phyloP scores from a whole-genome alignment of 805 yeast genomes.

The Cyberlindnera euphorbiae region DNA sequence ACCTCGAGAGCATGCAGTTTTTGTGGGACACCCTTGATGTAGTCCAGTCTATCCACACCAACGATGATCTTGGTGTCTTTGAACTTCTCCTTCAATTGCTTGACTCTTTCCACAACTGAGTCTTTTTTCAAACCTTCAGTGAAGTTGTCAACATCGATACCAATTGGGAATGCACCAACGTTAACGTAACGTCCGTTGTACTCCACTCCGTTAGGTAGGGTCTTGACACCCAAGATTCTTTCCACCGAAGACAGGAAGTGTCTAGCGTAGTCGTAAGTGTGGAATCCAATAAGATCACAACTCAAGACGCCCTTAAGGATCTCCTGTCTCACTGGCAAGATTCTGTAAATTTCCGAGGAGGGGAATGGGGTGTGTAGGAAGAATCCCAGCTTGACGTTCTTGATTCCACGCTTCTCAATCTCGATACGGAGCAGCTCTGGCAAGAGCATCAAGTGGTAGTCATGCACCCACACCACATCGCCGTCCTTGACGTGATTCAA shows the following conservation, averaged over 20 bases:
- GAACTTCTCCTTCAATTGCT: slow-evolving; percentile 59
- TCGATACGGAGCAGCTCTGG: slow-evolving; percentile 80
- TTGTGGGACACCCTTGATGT: slow-evolving; percentile 97
- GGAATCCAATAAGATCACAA: slow-evolving; percentile 95
- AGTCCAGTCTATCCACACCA: slow-evolving; percentile 95
- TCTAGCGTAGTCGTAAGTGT: slow-evolving; percentile 97
- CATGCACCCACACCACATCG: slow-evolving; percentile 97
- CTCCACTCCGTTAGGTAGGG: slow-evolving; percentile 87
- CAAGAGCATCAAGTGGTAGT: slow-evolving; percentile 91
- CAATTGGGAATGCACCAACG: slow-evolving; percentile 98
- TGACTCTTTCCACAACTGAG: slow-evolving; percentile 61
- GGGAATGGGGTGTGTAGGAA: slow-evolving; percentile 98
- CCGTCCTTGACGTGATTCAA: slow-evolving; percentile 67
- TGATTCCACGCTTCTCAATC: slow-evolving; percentile 39
- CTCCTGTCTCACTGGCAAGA: slow-evolving; percentile 91
- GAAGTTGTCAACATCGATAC: slow-evolving; percentile 93
- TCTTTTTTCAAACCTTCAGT: slow-evolving; percentile 66
- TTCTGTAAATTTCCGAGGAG: slow-evolving; percentile 91
- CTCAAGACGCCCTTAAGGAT: slow-evolving; percentile 86
- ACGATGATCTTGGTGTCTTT: slow-evolving; percentile 80
- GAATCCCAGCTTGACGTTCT: slow-evolving; percentile 78
- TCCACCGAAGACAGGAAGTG: slow-evolving; percentile 90
- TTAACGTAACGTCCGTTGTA: slow-evolving; percentile 70
- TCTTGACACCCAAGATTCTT: slow-evolving; percentile 73
- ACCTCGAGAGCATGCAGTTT: slow-evolving; percentile 95